Evolutionary conservation across 805 yeast genomes (phyloP), one percentile per base, ranked within the genome.

Genomic region (Yarrowia porcina): DNA sequence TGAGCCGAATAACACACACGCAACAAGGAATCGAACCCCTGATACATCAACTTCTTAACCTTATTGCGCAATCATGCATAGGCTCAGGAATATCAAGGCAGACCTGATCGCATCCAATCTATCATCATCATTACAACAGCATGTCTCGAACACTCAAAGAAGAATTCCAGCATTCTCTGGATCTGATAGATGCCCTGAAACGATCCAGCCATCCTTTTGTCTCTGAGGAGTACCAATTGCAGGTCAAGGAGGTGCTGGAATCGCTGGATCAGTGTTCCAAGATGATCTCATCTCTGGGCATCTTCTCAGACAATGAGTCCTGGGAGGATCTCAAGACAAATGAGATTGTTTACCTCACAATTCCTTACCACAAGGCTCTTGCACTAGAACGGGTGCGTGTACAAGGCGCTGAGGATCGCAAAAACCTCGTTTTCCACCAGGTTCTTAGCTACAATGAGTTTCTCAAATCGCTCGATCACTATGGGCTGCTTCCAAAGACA

Each of bases 301-400:
- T 90, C 23, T 90, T 89, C 74, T 87, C 93, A 68, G 74, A 75
- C 12, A 90, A 90, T 71, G 97, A 91, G 71, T 69, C 79, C 0
- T 64, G 88, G 2, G 88, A 84, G 0, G 97, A 91, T 68, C 69
- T 91, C 11, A 77, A 81, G 39, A 87, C 96, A 0, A 71, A 75
- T 5, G 84, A 88, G 45, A 71, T 91, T 18, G 83, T 83, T 63
- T 88, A 82, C 66, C 70, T 89, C 18, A 75, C 82, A 4, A 69
- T 87, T 1, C 85, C 85, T 65, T 90, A 79, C 70, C 81, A 84
- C 67, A 68, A 88, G 36, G 96, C 84, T 8, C 66, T 67, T 28
- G 63, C 73, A 6, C 65, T 74, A 41, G 80, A 76, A 63, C 67
- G 66, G 47, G 64, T 71, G 8, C 66, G 68, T 20, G 63, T 67